Evolutionary conservation across 768 basidiomycete species (phyloP).

Genomic region (Cyclocybe cylindracea): DNA sequence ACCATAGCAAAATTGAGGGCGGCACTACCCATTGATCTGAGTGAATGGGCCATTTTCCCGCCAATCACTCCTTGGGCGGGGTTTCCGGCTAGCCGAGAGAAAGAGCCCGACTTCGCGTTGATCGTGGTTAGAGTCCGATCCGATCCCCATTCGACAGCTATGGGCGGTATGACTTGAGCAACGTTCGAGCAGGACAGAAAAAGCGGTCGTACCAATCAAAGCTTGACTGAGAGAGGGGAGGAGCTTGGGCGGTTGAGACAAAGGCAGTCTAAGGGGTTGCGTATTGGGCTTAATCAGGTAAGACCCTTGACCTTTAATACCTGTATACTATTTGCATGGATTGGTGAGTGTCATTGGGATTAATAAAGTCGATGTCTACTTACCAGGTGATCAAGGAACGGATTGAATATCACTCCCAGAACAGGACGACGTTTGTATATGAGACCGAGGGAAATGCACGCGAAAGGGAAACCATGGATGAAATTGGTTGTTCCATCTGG

Average conservation of each 20-base stretch:
- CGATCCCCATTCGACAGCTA: conserved; percentile 88
- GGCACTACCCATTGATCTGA: conserved; percentile 82
- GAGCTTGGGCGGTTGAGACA: conserved; percentile 58
- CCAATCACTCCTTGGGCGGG: conserved; percentile 58
- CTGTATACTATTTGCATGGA: conserved; percentile 60
- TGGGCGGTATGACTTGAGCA: background rate
- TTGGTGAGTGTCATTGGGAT: background rate
- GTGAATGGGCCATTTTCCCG: conserved; percentile 83
- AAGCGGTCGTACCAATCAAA: conserved; percentile 55
- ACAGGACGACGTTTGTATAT: conserved; percentile 81
- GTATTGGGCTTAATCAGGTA: conserved; percentile 54
- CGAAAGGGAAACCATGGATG: conserved; percentile 83
- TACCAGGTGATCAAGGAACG: conserved; percentile 84
- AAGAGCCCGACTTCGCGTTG: conserved; percentile 62
- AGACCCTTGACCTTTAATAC: conserved; percentile 77
- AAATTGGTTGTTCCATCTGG: conserved; percentile 90
- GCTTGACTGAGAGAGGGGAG: conserved; percentile 71
- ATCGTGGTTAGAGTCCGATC: conserved; percentile 62
- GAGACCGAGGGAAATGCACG: conserved; percentile 89
- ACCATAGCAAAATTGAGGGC: conserved; percentile 83
- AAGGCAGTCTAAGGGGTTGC: conserved; percentile 61
- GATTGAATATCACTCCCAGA: conserved; percentile 92
- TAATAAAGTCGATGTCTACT: conserved; percentile 13
- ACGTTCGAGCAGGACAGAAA: background rate
- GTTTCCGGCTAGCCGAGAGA: conserved; percentile 75